A percentile compares a stretch with the other conserved stretches of the same genome.
Evolutionary conservation across 495 filamentous ascomycete genomes (phyloP).

Genomic region (Trichoderma erinaceum): DNA sequence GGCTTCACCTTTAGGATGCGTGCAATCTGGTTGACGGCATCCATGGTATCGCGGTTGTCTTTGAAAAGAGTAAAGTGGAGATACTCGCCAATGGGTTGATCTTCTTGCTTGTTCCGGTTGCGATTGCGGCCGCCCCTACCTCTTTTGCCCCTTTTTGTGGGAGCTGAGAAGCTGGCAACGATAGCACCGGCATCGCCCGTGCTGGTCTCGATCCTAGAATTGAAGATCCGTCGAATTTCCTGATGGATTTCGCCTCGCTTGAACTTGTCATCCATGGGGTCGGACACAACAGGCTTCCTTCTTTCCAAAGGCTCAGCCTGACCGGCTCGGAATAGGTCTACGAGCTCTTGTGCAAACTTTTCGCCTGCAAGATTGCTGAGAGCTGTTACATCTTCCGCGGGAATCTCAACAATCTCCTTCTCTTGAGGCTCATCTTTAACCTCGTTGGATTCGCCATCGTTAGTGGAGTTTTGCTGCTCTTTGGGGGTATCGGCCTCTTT

Average conservation of each 20-base stretch:
- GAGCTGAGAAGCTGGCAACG: neutral
- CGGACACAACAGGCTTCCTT: conserved; percentile 25
- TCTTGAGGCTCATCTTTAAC: neutral
- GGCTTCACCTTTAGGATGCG: conserved; percentile 60
- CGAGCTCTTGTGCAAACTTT: conserved; percentile 27
- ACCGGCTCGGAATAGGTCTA: conserved; percentile 28
- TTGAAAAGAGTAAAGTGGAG: conserved; percentile 94
- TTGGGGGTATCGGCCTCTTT: neutral
- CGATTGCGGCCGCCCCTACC: conserved; percentile 28
- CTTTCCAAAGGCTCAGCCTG: conserved; percentile 19
- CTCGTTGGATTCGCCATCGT: neutral
- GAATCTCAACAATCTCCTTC: conserved; percentile 6
- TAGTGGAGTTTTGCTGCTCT: neutral
- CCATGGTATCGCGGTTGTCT: conserved; percentile 98
- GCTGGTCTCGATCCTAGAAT: conserved; percentile 27
- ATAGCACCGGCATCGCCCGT: conserved; percentile 26
- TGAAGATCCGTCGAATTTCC: conserved; percentile 43
- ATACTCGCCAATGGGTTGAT: conserved; percentile 61
- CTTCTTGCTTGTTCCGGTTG: conserved; percentile 15
- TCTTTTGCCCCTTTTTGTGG: conserved; percentile 27
- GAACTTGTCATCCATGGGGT: conserved; percentile 34
- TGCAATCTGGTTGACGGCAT: conserved; percentile 67
- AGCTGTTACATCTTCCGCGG: conserved; percentile 10
- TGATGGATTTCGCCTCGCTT: conserved; percentile 35
- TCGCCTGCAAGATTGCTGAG: conserved; percentile 29